phyloP scores from a whole-genome alignment of 2,329 filamentous ascomycete species.

The Magnaporthiopsis rhizophila region DNA sequence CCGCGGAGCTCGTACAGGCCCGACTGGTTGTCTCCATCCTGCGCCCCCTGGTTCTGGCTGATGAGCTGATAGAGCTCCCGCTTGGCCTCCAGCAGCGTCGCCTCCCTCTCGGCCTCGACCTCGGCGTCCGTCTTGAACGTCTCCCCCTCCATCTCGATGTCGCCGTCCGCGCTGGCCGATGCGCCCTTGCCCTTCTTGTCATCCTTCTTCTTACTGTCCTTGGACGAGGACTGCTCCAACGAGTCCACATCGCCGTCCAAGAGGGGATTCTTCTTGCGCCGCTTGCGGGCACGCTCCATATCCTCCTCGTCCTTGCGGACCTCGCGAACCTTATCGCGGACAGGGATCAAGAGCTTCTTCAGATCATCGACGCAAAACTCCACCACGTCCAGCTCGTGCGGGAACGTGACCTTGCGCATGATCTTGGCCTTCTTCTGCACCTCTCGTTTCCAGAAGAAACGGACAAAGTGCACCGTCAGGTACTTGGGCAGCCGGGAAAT shows the following conservation, averaged over 20 bases:
- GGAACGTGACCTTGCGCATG: slow-evolving; percentile 97
- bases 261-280: slow-evolving; percentile 60
- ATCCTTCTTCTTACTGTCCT: slow-evolving; percentile 29
- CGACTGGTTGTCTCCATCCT: slow-evolving; percentile 83
- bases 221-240: slow-evolving; percentile 27
- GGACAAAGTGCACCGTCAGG: slow-evolving; percentile 91
- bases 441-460: slow-evolving; percentile 96
- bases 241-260: slow-evolving; percentile 24
- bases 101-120: slow-evolving; percentile 76
- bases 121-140: slow-evolving; percentile 91
- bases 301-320: slow-evolving; percentile 93
- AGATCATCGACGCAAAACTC: slow-evolving; percentile 95
- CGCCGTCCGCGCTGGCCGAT: slow-evolving; percentile 44
- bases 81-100: slow-evolving; percentile 69
- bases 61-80: slow-evolving; percentile 79
- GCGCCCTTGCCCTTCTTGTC: slow-evolving; percentile 20
- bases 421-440: slow-evolving; percentile 99
- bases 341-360: slow-evolving; percentile 72
- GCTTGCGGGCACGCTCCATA: slow-evolving; percentile 82
- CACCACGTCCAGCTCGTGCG: slow-evolving; percentile 81
- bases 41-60: slow-evolving; percentile 62
- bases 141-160: slow-evolving; percentile 63
- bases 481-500: slow-evolving; percentile 91
- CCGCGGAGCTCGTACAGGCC: slow-evolving; percentile 92
- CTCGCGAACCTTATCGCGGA: slow-evolving; percentile 94